Base-by-base conservation (phyloP, 768 basidiomycete species). In the Lactarius deliciosus region DNA sequence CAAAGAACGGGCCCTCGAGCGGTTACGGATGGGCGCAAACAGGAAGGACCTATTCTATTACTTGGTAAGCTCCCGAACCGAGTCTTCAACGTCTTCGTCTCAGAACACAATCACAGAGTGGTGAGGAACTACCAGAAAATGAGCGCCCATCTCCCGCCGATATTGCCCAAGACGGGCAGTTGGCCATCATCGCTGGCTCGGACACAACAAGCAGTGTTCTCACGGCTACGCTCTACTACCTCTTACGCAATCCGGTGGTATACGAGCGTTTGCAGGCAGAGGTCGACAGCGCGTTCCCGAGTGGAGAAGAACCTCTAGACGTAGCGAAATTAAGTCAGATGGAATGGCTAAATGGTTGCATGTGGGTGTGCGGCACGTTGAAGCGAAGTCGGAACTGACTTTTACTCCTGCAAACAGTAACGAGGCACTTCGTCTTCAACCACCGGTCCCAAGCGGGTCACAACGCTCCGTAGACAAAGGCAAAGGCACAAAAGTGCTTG, bases 1-100 rank as follows among this genome's bases (percentile, higher is more conserved):
- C 45, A n/a, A 11, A 41, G 50, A 45, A 40, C 50, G 53, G 60
- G 22, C 38, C 50, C 36, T 30, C 30, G 30, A 56, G 10, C 54
- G 64, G 11, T n/a, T 56, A 28, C 45, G 54, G 64, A 62, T 38
- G 28, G 38, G 56, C 32, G 36, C 62, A 20, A 40, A 55, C 53
- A 41, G 45, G 20, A 77, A 76, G 45, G 79, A 80, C 60, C 71
- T 81, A 1, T 81, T 79, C 68, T 74, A 78, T 67, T 73, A 81
- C 68, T 64, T 81, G 55, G 80, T 81, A 70, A 5, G 71, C 2
- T 10, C n/a, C 57, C 3, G 4, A 4, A 13, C 7, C n/a, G 5
- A 5, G 20, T 38, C 22, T 57, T 25, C 6, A 25, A 3, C 13
- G 5, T 15, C 8, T 56, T 32, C 3, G 8, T 15, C 54, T 7